Percentiles rank a stretch among this genome's conserved stretches.
Evolutionary conservation across 805 yeast genomes (phyloP).

Genomic region (Maudiozyma turicensis): DNA sequence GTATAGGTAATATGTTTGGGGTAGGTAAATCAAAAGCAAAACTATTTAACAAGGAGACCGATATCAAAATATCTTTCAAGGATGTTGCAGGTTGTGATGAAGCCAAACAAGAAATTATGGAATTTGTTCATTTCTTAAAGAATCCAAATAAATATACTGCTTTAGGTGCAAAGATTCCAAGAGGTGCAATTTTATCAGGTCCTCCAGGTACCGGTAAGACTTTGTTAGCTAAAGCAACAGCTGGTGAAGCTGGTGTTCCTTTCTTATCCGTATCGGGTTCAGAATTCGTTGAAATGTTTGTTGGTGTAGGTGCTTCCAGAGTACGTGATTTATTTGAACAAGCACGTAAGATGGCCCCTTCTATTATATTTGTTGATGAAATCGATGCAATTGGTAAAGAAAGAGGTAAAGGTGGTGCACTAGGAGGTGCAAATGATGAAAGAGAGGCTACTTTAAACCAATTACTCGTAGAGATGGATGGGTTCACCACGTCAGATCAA

Average conservation of each 20-base stretch:
- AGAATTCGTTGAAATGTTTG: constrained; percentile 95
- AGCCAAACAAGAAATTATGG: constrained; percentile 92
- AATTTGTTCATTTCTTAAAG: constrained; percentile 81
- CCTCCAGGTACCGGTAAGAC: constrained; percentile 98
- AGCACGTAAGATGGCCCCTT: constrained; percentile 84
- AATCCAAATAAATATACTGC: constrained; percentile 77
- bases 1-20: constrained; percentile 43
- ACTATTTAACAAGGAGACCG: constrained; percentile 72
- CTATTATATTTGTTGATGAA: constrained; percentile 87
- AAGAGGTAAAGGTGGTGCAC: constrained; percentile 60
- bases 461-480: constrained; percentile 91
- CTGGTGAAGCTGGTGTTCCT: constrained; percentile 95
- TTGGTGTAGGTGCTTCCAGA: constrained; percentile 92
- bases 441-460: constrained; percentile 90
- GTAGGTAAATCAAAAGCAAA: constrained; percentile 75
- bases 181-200: constrained; percentile 91
- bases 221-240: constrained; percentile 84
- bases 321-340: constrained; percentile 87
- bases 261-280: constrained; percentile 87
- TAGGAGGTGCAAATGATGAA: constrained; percentile 83
- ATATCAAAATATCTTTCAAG: constrained; percentile 69
- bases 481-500: constrained; percentile 78
- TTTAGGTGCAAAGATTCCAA: constrained; percentile 87
- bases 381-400: constrained; percentile 93
- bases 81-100: constrained; percentile 96